A percentile compares a stretch with the other conserved stretches of the same genome.
Evolutionary conservation across 805 yeast species (phyloP).

Genomic region (Candida yuanshanica): DNA sequence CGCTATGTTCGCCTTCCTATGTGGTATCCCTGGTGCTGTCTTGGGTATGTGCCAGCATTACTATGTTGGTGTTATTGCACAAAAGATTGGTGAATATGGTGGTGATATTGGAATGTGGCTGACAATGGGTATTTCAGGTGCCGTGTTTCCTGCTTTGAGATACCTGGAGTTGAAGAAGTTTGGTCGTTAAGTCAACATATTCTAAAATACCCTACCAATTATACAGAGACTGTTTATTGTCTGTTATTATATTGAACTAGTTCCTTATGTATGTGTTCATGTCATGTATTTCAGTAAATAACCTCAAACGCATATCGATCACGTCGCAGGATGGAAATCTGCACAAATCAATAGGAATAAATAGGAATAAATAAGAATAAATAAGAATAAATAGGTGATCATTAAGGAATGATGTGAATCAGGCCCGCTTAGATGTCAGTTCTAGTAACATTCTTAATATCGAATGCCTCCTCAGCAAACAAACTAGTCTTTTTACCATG

Average conservation of each 20-base stretch:
- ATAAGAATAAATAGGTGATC: constrained; percentile 1
- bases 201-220: too few relatives aligned
- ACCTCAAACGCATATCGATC: too few relatives aligned
- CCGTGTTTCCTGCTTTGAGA: constrained; percentile 60
- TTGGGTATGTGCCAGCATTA: constrained; percentile 87
- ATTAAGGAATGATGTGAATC: constrained; percentile 2
- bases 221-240: neutral
- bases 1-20: constrained; percentile 55
- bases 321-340: too few relatives aligned
- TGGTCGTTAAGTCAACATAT: constrained; percentile 30
- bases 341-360: too few relatives aligned
- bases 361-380: constrained; percentile 4
- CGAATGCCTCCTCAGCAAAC: constrained; percentile 54
- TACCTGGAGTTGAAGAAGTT: constrained; percentile 55
- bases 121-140: constrained; percentile 62
- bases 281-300: constrained; percentile 2
- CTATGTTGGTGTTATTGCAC: constrained; percentile 73
- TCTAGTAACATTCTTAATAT: constrained; percentile 66
- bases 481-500: constrained; percentile 62
- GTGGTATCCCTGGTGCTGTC: constrained; percentile 78
- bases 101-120: constrained; percentile 85
- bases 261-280: neutral
- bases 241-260: neutral
- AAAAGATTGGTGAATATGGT: constrained; percentile 54
- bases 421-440: constrained; percentile 45